Base-by-base conservation (phyloP, 2,329 filamentous ascomycete species). In the Monascus ruber region DNA sequence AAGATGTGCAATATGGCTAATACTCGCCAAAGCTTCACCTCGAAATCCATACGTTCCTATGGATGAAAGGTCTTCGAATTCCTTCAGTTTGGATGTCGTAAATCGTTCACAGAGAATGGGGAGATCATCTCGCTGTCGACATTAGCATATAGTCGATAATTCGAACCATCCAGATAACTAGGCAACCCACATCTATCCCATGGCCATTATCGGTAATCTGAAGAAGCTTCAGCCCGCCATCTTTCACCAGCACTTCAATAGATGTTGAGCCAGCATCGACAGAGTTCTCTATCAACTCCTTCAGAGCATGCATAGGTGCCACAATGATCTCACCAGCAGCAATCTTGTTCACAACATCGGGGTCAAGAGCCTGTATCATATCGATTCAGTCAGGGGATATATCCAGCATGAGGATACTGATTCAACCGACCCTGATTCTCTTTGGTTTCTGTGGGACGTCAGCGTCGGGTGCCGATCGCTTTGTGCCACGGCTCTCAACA, bases 21-120 rank as follows among this genome's bases (percentile, higher is more conserved):
- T 98, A 64, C 91, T 96, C 9, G 91, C 91, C 39, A 98, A 68
- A 3, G 91, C 91, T 64, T 98, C 91, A 40, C 91, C 91, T 38
- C 91, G 83, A 56, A 98, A 98, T n/a, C 91, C 91, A 60, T 98
- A 98, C 1, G 91, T 96, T 37, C 80, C 81, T 47, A 98, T 96
- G 4, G 81, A 84, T 32, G 78, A 78, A 35, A 98, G 70, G 59
- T 98, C 91, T 59, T 96, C 89, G 50, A 98, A 98, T 4, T 78
- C 77, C 51, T 91, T 87, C 42, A 98, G 73, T 59, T 98, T 98
- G 8, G 89, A 96, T 0, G 91, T 98, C 6, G 91, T 98, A 58
- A 95, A 95, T 37, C 91, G 80, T 60, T 96, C 87, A 56, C 91
- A 98, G 4, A 98, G 72, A 42, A 98, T 94, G 1, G 83, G 72